Conservation (phyloP, 2,329 filamentous ascomycete genomes). For the Diaporthe longicolla region DNA sequence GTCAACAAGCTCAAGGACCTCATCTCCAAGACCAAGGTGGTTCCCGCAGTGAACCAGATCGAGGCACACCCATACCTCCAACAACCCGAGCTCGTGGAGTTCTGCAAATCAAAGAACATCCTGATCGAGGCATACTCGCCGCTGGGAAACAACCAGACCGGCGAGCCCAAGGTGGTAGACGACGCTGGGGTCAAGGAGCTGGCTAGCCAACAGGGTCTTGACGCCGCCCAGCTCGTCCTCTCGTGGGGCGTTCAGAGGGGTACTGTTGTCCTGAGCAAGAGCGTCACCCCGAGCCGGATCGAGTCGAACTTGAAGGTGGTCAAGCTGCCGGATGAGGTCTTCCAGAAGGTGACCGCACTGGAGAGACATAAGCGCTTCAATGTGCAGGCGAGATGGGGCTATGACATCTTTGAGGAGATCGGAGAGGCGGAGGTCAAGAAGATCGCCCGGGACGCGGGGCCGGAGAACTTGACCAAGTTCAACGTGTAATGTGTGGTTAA, state of each 20-base stretch:
- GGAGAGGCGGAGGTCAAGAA: slow-evolving; percentile 54
- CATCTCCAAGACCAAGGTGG: slow-evolving; percentile 64
- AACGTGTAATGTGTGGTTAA: slow-evolving; percentile 42
- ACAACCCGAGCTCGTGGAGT: slow-evolving; percentile 69
- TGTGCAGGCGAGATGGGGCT: slow-evolving; percentile 58
- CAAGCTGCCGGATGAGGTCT: slow-evolving; percentile 54
- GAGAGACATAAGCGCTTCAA: slow-evolving; percentile 61
- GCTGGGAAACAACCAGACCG: slow-evolving; percentile 64
- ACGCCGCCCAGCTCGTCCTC: slow-evolving; percentile 60
- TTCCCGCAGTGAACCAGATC: slow-evolving; percentile 77
- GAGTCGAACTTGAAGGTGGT: slow-evolving; percentile 56
- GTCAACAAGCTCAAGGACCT: slow-evolving; percentile 58
- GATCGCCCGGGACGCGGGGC: slow-evolving; percentile 51
- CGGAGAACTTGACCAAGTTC: slow-evolving; percentile 55
- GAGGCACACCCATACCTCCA: slow-evolving; percentile 79
- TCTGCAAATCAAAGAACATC: slow-evolving; percentile 71
- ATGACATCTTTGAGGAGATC: slow-evolving; percentile 60
- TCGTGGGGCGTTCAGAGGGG: slow-evolving; percentile 62
- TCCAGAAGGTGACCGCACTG: slow-evolving; percentile 55
- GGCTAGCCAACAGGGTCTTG: slow-evolving; percentile 57
- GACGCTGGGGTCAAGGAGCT: slow-evolving; percentile 63
- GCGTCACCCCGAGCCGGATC: slow-evolving; percentile 59
- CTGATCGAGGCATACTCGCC: slow-evolving; percentile 76
- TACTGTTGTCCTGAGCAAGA: slow-evolving; percentile 61
- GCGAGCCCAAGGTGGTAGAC: slow-evolving; percentile 60